A percentile compares a stretch with the other conserved stretches of the same genome.
phyloP scores from a whole-genome alignment of 2,329 filamentous ascomycete genomes.

The Lachnellula occidentalis region DNA sequence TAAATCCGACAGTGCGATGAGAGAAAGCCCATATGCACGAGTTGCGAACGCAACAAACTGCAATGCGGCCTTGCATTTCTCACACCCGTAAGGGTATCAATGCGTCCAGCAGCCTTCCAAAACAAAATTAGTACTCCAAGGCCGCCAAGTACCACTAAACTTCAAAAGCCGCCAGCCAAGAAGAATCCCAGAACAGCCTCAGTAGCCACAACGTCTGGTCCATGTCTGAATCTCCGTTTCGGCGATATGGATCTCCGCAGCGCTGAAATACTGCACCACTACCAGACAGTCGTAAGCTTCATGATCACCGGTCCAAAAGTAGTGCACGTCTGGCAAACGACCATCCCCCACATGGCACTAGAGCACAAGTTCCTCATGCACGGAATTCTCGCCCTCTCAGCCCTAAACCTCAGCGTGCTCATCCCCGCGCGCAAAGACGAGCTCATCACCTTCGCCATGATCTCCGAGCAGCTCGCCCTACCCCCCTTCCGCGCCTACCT shows the following conservation, averaged over 20 bases:
- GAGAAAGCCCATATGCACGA: constrained; percentile 13
- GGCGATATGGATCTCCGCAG: background rate
- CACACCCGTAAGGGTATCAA: background rate
- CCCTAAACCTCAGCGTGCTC: constrained; percentile 21
- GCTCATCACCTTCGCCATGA: constrained; percentile 4
- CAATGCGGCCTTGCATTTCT: constrained; percentile 14
- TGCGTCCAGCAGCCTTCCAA: background rate
- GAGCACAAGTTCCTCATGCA: constrained; percentile 15
- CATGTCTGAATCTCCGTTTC: background rate
- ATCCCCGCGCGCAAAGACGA: constrained; percentile 9
- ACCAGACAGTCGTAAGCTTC: constrained; percentile 1
- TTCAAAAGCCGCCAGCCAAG: too few species aligned
- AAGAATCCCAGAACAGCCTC: too few species aligned
- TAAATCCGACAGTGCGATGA: constrained; percentile 13
- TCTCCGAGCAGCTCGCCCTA: constrained; percentile 6
- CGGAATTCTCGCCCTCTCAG: constrained; percentile 27
- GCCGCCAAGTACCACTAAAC: too few species aligned
- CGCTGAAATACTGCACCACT: constrained; percentile 8
- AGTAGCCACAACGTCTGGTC: background rate
- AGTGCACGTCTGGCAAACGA: constrained; percentile 7
- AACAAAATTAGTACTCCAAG: background rate
- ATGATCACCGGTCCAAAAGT: constrained; percentile 1
- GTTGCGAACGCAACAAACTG: constrained; percentile 9
- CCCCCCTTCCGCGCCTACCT: constrained; percentile 7
- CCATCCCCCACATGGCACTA: constrained; percentile 14